Evolutionary conservation across 768 basidiomycete genomes (phyloP), one percentile per base, ranked within the genome.

Genomic region (Rhizopogon sp.): DNA sequence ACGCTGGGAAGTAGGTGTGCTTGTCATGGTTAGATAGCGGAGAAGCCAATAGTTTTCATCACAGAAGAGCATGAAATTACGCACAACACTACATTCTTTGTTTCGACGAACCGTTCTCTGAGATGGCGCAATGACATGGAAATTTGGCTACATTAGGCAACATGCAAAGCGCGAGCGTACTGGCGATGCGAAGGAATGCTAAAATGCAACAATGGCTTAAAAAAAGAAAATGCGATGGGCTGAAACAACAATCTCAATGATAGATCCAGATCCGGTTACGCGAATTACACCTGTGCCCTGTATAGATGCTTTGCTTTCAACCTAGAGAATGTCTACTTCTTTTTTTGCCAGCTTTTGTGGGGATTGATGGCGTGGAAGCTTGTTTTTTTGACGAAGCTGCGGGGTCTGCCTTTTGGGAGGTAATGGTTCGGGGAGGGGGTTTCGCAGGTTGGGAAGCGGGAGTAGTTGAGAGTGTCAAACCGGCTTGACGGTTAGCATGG

Each of bases 271-370:
- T 46, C 53, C 53, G 44, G 28, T 43, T 58, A 45, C 14, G 28
- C 20, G 46, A 35, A 16, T 53, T 58, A 56, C 54, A 56, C 54
- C 55, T 55, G 54, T 56, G 54, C 47, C 22, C 14, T 14, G 11
- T 49, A 53, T 50, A 56, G 55, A 60, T 47, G 35, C 14, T 50
- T 52, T 22, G 37, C 28, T n/a, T 56, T 71, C 61, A 66, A 60
- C 45, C 64, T 44, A 68, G 56, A 22, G 70, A 66, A 33, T 56
- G 53, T 64, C 70, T 72, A 52, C 60, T 65, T 56, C 70, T 70
- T 62, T 72, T 71, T 66, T 52, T 66, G 37, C 63, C 64, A 37
- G 60, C 51, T 56, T 66, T 71, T 42, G 55, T 55, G 43, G 66
- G 52, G 14, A 52, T 22, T 5, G 46, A 49, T 11, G 65, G 59